These are phyloP conservation scores for Blepharisma stoltei DNA, from an alignment of 73 alveolate species.

Conservation along the genomic window DNA sequence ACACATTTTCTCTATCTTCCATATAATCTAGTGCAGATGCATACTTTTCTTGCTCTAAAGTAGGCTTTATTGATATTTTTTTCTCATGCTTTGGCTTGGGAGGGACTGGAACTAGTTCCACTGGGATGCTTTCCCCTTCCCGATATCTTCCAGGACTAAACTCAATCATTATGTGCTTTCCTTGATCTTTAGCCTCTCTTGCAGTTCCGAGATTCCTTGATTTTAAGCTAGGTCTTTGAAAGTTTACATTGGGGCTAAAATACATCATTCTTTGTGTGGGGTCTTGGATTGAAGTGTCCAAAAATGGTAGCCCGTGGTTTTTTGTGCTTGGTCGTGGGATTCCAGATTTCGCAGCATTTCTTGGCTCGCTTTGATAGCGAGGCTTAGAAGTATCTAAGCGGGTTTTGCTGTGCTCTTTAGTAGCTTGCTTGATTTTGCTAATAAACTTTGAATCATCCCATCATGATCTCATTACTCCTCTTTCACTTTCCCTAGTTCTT, in stretches of 20 bases:
- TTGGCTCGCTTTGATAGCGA: conserved; percentile 15
- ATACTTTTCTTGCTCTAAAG: neutral
- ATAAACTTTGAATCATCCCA: no score
- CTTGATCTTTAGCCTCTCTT: neutral
- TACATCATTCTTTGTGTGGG: neutral
- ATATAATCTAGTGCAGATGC: no score
- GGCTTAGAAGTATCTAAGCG: no score
- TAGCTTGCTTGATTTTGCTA: no score
- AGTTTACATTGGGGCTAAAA: neutral
- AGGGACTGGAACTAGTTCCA: conserved; percentile 17
- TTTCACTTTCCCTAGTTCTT: no score
- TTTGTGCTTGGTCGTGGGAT: no score
- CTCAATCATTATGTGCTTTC: conserved; percentile 1
- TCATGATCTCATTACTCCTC: no score
- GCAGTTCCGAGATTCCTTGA: neutral
- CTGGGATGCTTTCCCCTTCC: conserved; percentile 1
- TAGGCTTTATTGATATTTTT: neutral
- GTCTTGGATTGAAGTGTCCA: no score
- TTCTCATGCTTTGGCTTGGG: neutral
- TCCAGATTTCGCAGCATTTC: neutral
- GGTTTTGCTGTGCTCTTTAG: no score
- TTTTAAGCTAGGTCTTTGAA: neutral
- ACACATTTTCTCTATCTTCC: no score
- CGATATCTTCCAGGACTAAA: neutral
- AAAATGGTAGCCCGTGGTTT: no score